Conservation (phyloP, 202 grass and related monocot species). For the Carex sylvatica region DNA sequence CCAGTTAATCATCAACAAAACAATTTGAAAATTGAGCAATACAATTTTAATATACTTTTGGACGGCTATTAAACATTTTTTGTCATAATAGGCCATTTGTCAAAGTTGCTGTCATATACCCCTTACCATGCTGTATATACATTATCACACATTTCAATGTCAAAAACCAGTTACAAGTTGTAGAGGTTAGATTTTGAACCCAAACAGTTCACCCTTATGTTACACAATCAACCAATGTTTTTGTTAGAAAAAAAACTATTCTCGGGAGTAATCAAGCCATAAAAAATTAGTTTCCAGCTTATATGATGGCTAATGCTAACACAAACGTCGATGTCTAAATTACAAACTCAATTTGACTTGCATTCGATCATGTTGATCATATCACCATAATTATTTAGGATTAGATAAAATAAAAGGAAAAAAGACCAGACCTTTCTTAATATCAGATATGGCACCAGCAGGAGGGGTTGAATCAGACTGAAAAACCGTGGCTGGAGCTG, state of each 20-base stretch:
- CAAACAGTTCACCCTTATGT: not conserved
- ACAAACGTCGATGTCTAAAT: not conserved
- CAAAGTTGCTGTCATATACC: not conserved
- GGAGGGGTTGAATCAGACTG: not conserved
- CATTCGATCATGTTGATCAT: not conserved
- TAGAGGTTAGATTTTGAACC: not conserved
- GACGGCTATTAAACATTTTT: not conserved
- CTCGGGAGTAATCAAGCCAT: not conserved
- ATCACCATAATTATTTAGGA: not conserved
- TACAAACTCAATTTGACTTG: not conserved
- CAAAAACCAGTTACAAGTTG: not conserved
- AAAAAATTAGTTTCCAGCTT: not conserved
- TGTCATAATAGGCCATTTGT: not conserved
- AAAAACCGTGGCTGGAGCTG: slow-evolving; percentile 7
- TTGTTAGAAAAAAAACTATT: not conserved
- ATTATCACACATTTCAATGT: not conserved
- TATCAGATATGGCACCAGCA: not conserved
- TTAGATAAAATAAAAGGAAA: not conserved
- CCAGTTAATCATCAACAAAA: not conserved
- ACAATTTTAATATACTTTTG: not conserved
- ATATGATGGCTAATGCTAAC: not conserved
- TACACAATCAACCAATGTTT: not conserved
- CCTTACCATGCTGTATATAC: not conserved
- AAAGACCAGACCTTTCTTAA: slow-evolving; percentile 27
- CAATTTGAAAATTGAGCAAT: not conserved